Evolutionary conservation across 495 filamentous ascomycete genomes (phyloP), one percentile per base, ranked within the genome.

Genomic region (Talaromyces thailandensis): DNA sequence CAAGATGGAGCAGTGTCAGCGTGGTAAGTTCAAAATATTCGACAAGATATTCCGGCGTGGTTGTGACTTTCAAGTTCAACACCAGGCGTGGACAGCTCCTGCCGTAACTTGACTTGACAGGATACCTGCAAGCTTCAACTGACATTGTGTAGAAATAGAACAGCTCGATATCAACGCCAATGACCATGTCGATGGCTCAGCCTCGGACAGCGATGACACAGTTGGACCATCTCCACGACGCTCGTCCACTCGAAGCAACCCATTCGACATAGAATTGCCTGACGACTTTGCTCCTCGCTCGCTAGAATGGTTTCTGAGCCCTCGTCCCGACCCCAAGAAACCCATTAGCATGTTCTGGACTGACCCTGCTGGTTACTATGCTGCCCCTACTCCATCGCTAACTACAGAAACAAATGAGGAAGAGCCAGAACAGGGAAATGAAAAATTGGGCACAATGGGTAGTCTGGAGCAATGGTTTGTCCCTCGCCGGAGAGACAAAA

Each of bases 261-360:
- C 55, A 24, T 57, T 57, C n/a, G 55, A 57, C 18, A 35, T 32
- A 2, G 55, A 57, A 57, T 35, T 57, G 55, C 55, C 55, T 8
- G 55, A 31, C 14, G 29, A 57, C 55, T 57, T 57, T 35, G 26
- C 26, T 8, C 55, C 26, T 35, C 26, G 55, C 28, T 21, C 26
- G 16, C 28, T 57, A 6, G 55, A 57, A 57, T 57, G 55, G 55
- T 57, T 57, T 35, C 16, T 35, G 7, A 57, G 28, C 24, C 55
- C 29, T 57, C 26, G 55, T 28, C 26, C 55, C 35, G 55, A 57
- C 24, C 29, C 55, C n/a, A 55, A 28, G 24, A 55, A 28, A 26
- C 24, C 23, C 14, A 18, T 55, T 5, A 55, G 51, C 21, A 55
- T 55, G 51, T 55, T 55, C 24, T 55, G 51, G 51, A 35, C 26